phyloP scores from a whole-genome alignment of 306 rosid genomes.

The Medicago arabica region DNA sequence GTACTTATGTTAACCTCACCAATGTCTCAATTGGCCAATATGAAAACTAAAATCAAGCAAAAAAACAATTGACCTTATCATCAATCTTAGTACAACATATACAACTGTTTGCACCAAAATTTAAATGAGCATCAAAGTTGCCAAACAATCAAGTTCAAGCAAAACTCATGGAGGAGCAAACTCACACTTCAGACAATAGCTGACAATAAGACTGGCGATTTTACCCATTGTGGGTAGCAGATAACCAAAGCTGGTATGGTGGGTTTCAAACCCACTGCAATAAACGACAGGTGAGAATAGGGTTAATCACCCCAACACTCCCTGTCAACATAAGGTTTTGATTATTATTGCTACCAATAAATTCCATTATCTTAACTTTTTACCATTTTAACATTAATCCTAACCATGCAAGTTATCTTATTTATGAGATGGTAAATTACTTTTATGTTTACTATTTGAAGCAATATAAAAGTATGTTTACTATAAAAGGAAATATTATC shows the following conservation, averaged over 20 bases:
- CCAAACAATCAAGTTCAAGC: slow-evolving; percentile 14
- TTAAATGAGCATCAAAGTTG: slow-evolving; percentile 32
- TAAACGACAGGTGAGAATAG: not conserved
- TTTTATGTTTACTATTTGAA: not conserved
- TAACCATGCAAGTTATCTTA: not conserved
- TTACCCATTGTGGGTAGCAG: not conserved
- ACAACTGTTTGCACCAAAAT: slow-evolving; percentile 29
- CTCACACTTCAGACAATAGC: slow-evolving; percentile 11
- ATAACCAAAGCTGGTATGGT: not conserved
- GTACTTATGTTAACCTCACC: slow-evolving; percentile 26
- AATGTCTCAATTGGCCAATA: slow-evolving; percentile 35
- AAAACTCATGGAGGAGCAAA: not conserved
- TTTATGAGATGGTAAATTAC: not conserved
- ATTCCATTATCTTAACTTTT: slow-evolving; percentile 6
- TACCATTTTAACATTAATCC: not conserved
- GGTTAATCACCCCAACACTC: not conserved
- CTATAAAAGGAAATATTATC: too few relatives aligned
- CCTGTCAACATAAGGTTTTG: not conserved
- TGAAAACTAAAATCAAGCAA: slow-evolving; percentile 26
- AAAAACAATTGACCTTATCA: slow-evolving; percentile 26
- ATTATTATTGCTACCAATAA: not conserved
- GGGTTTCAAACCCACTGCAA: not conserved
- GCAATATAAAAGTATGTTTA: too few relatives aligned
- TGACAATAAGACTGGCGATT: not conserved
- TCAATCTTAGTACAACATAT: slow-evolving; percentile 8